A percentile compares a stretch with the other conserved stretches of the same genome.
Evolutionary conservation across 108 stramenopile genomes (phyloP).

Genomic region (Fragilariopsis cylindrus): DNA sequence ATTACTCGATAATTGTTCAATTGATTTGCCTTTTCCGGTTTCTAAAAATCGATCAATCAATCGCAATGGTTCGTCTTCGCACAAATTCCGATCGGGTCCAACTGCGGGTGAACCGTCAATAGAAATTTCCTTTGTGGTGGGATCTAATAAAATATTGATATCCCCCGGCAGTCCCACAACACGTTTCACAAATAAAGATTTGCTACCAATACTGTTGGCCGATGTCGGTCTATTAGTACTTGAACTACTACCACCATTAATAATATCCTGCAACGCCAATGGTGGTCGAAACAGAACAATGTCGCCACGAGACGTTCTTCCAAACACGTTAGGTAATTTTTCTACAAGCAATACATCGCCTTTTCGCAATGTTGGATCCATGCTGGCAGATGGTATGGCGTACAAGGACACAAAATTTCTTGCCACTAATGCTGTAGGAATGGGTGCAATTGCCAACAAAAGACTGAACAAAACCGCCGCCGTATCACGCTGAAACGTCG

Average conservation of each 20-base stretch:
- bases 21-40: slow-evolving; percentile 9
- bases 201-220: slow-evolving; percentile 29
- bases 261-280: slow-evolving; percentile 40
- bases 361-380: slow-evolving; percentile 51
- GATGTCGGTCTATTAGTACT: slow-evolving; percentile 20
- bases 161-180: slow-evolving; percentile 58
- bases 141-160: slow-evolving; percentile 28
- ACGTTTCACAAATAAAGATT: slow-evolving; percentile 69
- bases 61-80: slow-evolving; percentile 41
- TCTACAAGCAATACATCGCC: slow-evolving; percentile 57
- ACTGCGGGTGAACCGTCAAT: slow-evolving; percentile 29
- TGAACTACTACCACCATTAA: slow-evolving; percentile 19
- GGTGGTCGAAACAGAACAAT: slow-evolving; percentile 56
- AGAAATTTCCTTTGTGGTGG: slow-evolving; percentile 12
- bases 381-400: slow-evolving; percentile 44
- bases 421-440: slow-evolving; percentile 31
- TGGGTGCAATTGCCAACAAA: slow-evolving; percentile 44
- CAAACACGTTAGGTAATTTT: slow-evolving; percentile 44
- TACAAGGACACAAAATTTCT: slow-evolving; percentile 42
- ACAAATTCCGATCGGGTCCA: slow-evolving; percentile 33
- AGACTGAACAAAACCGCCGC: slow-evolving; percentile 33
- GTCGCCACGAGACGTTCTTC: slow-evolving; percentile 44
- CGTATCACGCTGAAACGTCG: slow-evolving; percentile 52
- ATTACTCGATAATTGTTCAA: slow-evolving; percentile 4
- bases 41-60: slow-evolving; percentile 42